phyloP scores from a whole-genome alignment of 2,329 filamentous ascomycete species.

The Calycina herbarum region DNA sequence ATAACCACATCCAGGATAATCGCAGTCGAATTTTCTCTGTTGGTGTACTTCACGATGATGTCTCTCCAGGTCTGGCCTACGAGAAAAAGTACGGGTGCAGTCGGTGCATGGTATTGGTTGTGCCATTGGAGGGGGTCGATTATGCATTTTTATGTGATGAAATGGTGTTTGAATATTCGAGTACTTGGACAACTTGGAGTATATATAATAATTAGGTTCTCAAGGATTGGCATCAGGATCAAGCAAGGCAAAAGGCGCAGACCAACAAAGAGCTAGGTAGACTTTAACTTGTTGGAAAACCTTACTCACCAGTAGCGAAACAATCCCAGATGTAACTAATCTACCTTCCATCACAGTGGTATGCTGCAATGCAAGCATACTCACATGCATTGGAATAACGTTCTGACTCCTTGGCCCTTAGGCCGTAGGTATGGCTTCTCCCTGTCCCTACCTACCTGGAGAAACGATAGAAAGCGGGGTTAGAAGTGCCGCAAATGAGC shows the following conservation, averaged over 20 bases:
- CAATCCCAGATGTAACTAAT: neutral
- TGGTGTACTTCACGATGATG: neutral
- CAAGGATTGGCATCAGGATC: neutral
- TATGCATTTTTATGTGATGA: neutral
- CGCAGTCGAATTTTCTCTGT: neutral
- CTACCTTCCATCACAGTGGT: neutral
- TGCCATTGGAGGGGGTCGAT: neutral
- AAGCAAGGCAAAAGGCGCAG: neutral
- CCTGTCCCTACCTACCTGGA: neutral
- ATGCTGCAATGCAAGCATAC: neutral
- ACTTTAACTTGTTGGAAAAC: neutral
- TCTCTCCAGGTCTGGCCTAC: neutral
- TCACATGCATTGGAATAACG: neutral
- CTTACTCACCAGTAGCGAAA: neutral
- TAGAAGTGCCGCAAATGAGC: neutral
- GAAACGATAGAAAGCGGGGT: neutral
- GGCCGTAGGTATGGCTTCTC: neutral
- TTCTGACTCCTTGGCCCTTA: constrained; percentile 1
- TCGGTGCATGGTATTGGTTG: neutral
- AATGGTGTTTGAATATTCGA: neutral
- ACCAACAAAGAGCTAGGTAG: neutral
- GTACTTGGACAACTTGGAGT: neutral
- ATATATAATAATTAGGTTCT: neutral
- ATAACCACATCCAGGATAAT: neutral
- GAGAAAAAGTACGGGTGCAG: neutral